Evolutionary conservation across 768 basidiomycete genomes (phyloP), one percentile per base, ranked within the genome.

Genomic region (Clitopilus hobsonii): DNA sequence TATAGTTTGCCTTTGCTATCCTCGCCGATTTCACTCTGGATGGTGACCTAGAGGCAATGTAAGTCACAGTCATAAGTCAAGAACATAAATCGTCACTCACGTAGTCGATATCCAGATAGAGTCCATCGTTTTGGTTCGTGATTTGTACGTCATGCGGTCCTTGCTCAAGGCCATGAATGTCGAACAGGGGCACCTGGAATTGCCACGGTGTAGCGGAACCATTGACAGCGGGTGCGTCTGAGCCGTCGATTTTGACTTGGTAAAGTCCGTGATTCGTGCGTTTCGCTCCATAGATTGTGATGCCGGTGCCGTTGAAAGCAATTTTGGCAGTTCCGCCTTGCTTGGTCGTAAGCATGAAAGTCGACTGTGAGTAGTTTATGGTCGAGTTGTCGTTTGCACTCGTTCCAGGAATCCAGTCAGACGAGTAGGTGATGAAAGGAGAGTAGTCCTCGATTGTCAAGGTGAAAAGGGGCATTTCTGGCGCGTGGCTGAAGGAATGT

Each of bases 261-360:
- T 72, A 84, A 6, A 52, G 59, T 0, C 82, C 80, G 58, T 81
- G 77, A 52, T 79, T 79, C 6, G 54, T 30, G 22, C 80, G 71
- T 53, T 78, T 77, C 1, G 79, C 73, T 6, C 83, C 83, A 55
- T 72, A 83, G 7, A 83, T 61, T 65, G 73, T 71, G n/a, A 83
- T 62, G 5, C 69, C 73, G 8, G 74, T 79, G 16, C 82, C 82
- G 36, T 77, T 77, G 68, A 82, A 83, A 23, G 61, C 55, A 60
- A 82, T 74, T 0, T 67, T 69, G 3, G 67, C 72, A 23, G 57
- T 58, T 6, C 74, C 76, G 6, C 67, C 63, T 3, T 23, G 23
- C 6, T 28, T 61, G n/a, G 69, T 65, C 6, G 79, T 77, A 3
- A 56, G 63, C 57, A 68, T 75, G 55, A 75, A 80, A 28, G 71